phyloP scores from a whole-genome alignment of 164 flowering plant genomes.

The Kalanchoe fedtschenkoi region DNA sequence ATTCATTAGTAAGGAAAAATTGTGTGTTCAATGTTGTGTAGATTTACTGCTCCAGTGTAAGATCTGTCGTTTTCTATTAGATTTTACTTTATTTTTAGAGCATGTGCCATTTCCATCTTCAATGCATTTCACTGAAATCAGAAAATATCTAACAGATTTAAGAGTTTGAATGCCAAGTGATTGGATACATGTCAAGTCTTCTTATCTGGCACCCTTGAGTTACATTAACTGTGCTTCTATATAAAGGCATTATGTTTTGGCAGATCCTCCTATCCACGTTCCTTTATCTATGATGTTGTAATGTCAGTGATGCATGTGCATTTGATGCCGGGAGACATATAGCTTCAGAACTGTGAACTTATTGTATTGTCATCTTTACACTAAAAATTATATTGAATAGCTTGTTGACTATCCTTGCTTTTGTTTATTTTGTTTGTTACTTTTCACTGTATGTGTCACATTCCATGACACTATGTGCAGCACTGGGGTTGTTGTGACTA shows the following conservation, averaged over 20 bases:
- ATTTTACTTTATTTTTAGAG: background rate
- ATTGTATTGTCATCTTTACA: background rate
- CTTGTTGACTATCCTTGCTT: background rate
- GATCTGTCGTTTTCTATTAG: background rate
- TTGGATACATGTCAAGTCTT: background rate
- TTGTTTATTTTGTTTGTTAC: background rate
- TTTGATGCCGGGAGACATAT: background rate
- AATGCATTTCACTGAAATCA: background rate
- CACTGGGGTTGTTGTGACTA: constrained; percentile 10
- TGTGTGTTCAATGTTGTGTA: background rate
- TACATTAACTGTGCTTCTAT: background rate
- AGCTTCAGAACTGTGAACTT: background rate
- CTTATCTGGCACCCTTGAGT: background rate
- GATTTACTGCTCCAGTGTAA: no score
- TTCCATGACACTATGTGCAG: constrained; percentile 8
- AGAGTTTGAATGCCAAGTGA: background rate
- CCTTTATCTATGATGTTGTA: no score
- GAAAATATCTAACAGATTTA: background rate
- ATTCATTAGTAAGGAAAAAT: background rate
- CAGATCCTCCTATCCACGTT: no score
- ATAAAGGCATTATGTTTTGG: background rate
- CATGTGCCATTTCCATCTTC: background rate
- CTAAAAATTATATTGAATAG: background rate
- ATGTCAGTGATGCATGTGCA: no score
- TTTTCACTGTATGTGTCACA: background rate